Percentiles rank a stretch among this genome's conserved stretches.
Conservation (phyloP, 257 asterid species). For the Galeopsis tetrahit region DNA sequence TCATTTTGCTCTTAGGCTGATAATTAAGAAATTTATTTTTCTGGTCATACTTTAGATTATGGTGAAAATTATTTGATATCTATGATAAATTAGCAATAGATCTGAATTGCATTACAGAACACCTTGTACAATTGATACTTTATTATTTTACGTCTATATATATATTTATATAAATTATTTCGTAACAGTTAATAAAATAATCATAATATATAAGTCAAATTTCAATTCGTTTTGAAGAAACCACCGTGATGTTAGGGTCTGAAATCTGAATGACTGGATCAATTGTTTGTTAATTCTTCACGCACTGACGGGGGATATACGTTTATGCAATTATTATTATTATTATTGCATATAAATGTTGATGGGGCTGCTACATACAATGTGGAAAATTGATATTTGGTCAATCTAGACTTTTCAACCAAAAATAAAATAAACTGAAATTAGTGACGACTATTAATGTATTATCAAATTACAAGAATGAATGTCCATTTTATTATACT, state of each 20-base stretch:
- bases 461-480: neutral
- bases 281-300: neutral
- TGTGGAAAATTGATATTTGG: constrained; percentile 1
- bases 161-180: neutral
- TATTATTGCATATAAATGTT: too few relatives aligned
- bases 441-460: too few relatives aligned
- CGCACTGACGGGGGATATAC: neutral
- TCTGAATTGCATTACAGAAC: neutral
- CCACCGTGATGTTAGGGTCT: too few relatives aligned
- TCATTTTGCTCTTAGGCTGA: neutral
- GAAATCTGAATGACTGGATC: neutral
- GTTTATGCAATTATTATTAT: too few relatives aligned
- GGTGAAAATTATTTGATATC: too few relatives aligned
- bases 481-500: too few relatives aligned
- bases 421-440: neutral
- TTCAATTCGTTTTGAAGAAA: neutral
- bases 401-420: constrained; percentile 5
- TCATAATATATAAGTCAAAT: too few relatives aligned
- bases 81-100: too few relatives aligned
- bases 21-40: neutral
- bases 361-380: constrained; percentile 16
- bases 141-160: neutral
- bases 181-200: neutral
- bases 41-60: neutral
- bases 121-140: too few relatives aligned